These are phyloP conservation scores for Smittium mucronatum DNA, from an alignment of 371 early-diverging fungal genomes.

Conservation along the genomic window DNA sequence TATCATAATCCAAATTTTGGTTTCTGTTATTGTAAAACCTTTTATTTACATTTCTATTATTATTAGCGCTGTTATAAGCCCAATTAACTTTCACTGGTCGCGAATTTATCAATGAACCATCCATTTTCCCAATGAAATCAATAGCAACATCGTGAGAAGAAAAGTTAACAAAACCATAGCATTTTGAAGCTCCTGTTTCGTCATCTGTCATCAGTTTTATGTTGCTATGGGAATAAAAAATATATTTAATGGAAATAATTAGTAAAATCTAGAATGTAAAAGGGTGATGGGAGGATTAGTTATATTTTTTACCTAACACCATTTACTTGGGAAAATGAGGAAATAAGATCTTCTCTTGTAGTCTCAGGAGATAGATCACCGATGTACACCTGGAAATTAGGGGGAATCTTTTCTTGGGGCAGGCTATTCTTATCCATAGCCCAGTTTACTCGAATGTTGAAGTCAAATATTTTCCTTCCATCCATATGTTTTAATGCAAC, in stretches of 20 bases:
- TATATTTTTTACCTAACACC: conserved; percentile 45
- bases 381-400: conserved; percentile 57
- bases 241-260: neutral
- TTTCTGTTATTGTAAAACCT: neutral
- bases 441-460: conserved; percentile 72
- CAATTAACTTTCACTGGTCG: conserved; percentile 71
- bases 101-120: conserved; percentile 57
- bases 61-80: conserved; percentile 61
- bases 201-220: conserved; percentile 74
- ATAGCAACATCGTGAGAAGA: conserved; percentile 60
- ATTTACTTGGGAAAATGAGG: conserved; percentile 56
- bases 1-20: conserved; percentile 18
- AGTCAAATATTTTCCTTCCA: conserved; percentile 39
- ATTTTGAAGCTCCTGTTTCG: conserved; percentile 62
- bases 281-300: neutral
- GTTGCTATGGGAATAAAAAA: conserved; percentile 39
- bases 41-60: conserved; percentile 6
- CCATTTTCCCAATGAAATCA: conserved; percentile 60
- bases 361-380: conserved; percentile 69
- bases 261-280: neutral
- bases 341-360: conserved; percentile 47
- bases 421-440: conserved; percentile 41
- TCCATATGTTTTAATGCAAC: conserved; percentile 59
- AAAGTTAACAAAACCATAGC: conserved; percentile 74
- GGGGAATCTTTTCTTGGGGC: conserved; percentile 22